Base-by-base conservation (phyloP, 441 rosid genomes). In the Cnidoscolus chayamansa region DNA sequence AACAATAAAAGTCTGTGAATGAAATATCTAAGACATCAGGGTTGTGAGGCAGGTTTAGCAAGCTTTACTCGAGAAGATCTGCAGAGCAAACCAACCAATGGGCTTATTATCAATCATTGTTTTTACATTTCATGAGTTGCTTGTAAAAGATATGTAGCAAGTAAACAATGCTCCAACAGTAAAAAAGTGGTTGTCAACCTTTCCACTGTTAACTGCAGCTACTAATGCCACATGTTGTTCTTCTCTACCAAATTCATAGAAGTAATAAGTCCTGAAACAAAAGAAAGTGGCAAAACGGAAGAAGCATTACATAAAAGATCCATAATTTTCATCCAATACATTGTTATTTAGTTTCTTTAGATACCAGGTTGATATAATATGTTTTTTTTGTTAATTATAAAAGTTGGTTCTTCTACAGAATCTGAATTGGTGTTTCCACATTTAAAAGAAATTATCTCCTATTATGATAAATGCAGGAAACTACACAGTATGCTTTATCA, bases 221-320 rank as follows among this genome's bases (percentile, higher is more conserved):
- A 92, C 89, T 65, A 94, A 75, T 56, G 93, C 98, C 64, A 86
- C 76, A 59, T 82, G 97, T 72, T 92, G 96, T 35, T 85, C 87
- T 32, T 88, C 85, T 79, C 89, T 84, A 70, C 96, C 94, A 76
- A 94, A 94, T 85, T 92, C 97, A 74, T 92, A 92, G 56, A 83
- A 90, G 84, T 94, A 92, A 68, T 92, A 92, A 60, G 88, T 90
- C 92, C 98, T 92, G 89, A 79, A 73, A 83, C 69, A 57, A 49
- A 49, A 72, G 62, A 62, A 68, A 81, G 20, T 54, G 64, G 47
- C 12, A 48, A 54, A 60, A 66, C 9, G 63, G 74, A 65, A 17
- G 62, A 25, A 47, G 15, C 30, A 51, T 67, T 12, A 40, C 25
- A 51, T 19, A 63, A 60, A 25, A 64, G 30, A 64, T 17, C 40